phyloP scores from a whole-genome alignment of 352 stramenopile genomes.

The Phytophthora sp. region DNA sequence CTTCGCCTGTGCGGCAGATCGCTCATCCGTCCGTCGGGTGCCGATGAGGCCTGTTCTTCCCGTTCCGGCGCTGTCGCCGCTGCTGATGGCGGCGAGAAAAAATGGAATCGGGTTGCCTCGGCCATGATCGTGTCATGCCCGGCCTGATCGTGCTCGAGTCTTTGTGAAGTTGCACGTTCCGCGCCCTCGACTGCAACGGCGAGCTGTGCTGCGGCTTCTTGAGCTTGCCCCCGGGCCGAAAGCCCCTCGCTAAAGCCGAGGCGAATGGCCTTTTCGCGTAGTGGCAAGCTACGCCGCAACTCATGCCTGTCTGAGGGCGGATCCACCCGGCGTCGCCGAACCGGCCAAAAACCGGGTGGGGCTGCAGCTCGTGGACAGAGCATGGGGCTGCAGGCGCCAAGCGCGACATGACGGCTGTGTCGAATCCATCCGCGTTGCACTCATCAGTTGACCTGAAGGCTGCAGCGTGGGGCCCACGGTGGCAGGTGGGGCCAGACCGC shows the following conservation, averaged over 20 bases:
- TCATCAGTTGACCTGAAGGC: conserved; percentile 11
- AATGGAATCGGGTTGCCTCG: conserved; percentile 6
- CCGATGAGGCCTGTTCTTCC: too few relatives aligned
- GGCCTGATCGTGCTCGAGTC: neutral
- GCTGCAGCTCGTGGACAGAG: conserved; percentile 36
- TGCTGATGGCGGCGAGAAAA: neutral
- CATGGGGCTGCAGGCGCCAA: conserved; percentile 22
- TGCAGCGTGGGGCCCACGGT: too few relatives aligned
- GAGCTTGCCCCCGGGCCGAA: too few relatives aligned
- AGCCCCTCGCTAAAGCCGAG: too few relatives aligned
- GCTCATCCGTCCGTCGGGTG: neutral
- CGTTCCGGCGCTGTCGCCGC: neutral
- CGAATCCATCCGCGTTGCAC: conserved; percentile 4
- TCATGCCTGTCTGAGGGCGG: conserved; percentile 17
- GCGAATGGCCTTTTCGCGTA: neutral
- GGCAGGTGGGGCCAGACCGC: conserved; percentile 7
- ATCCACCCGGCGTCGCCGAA: conserved; percentile 21
- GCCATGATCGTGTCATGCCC: neutral
- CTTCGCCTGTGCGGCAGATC: too few relatives aligned
- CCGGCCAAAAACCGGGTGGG: conserved; percentile 23
- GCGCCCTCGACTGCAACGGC: neutral
- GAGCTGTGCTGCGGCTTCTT: neutral
- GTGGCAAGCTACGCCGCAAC: conserved; percentile 4
- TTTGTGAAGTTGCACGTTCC: neutral
- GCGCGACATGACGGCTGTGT: conserved; percentile 23